These are phyloP conservation scores for Aspergillus flavus DNA, from an alignment of 2,329 filamentous ascomycete species.

Conservation along the genomic window DNA sequence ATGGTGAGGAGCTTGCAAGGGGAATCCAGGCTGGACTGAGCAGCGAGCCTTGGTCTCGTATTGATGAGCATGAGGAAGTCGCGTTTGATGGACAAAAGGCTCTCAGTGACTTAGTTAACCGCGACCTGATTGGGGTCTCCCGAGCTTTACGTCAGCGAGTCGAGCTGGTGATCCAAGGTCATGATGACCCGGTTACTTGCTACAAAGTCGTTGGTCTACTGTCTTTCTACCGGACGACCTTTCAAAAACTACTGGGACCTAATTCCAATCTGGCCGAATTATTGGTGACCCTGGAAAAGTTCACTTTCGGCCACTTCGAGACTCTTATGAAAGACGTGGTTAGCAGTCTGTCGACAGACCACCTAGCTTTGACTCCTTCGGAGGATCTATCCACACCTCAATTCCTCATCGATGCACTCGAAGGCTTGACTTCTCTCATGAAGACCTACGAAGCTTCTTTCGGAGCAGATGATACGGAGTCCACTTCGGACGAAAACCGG, in stretches of 20 bases:
- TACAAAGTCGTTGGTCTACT: conserved; percentile 91
- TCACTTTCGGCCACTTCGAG: conserved; percentile 80
- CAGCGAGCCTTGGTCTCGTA: conserved; percentile 79
- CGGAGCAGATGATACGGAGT: conserved; percentile 44
- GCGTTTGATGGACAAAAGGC: conserved; percentile 79
- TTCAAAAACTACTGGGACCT: conserved; percentile 73
- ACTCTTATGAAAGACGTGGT: conserved; percentile 74
- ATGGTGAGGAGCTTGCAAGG: conserved; percentile 83
- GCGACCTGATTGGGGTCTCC: conserved; percentile 78
- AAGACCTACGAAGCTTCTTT: conserved; percentile 85
- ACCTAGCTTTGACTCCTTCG: conserved; percentile 69
- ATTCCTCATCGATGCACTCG: conserved; percentile 78
- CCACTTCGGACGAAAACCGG: conserved; percentile 62
- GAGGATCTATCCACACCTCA: conserved; percentile 75
- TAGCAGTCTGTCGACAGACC: conserved; percentile 68
- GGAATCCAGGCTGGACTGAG: conserved; percentile 78
- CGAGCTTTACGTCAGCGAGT: conserved; percentile 85
- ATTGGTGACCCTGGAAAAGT: conserved; percentile 69
- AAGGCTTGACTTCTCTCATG: conserved; percentile 76
- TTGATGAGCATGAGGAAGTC: conserved; percentile 59
- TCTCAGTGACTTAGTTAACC: conserved; percentile 81
- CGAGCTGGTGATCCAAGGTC: conserved; percentile 88
- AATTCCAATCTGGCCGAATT: conserved; percentile 71
- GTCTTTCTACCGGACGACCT: conserved; percentile 85
- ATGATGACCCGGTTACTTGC: conserved; percentile 83